Percentiles rank a stretch among this genome's conserved stretches.
Conservation (phyloP, 495 filamentous ascomycete genomes). For the Penicillium simplicissimum region DNA sequence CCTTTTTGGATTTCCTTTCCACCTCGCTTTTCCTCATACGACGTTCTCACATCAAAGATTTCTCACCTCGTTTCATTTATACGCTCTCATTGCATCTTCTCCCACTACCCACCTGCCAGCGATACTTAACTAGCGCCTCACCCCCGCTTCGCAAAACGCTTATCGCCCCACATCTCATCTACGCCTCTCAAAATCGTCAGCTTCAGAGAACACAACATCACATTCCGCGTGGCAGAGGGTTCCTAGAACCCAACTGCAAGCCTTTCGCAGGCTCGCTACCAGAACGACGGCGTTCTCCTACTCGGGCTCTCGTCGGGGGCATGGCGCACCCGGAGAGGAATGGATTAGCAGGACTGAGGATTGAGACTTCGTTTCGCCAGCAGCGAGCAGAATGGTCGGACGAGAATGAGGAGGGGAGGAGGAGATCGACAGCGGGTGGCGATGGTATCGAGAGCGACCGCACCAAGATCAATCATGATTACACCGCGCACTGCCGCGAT, state of each 20-base stretch:
- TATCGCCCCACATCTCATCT: conserved; percentile 27
- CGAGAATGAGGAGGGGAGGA: conserved; percentile 28
- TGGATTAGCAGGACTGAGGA: conserved; percentile 41
- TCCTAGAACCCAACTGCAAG: conserved; percentile 29
- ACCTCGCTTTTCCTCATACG: conserved; percentile 3
- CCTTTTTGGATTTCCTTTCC: background rate
- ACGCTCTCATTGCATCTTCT: background rate
- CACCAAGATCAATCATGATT: conserved; percentile 44
- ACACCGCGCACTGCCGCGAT: conserved; percentile 44
- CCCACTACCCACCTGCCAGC: conserved; percentile 3
- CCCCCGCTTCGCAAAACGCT: conserved; percentile 20
- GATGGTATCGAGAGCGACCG: conserved; percentile 50
- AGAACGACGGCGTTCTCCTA: conserved; percentile 13
- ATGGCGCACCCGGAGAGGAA: conserved; percentile 46
- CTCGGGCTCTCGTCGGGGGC: conserved; percentile 31
- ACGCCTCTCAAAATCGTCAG: conserved; percentile 11
- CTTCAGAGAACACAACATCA: conserved; percentile 9
- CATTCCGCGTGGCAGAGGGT: conserved; percentile 22
- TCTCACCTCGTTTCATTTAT: background rate
- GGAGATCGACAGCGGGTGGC: conserved; percentile 31
- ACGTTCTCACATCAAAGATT: background rate
- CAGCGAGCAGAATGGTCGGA: conserved; percentile 29
- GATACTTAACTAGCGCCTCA: conserved; percentile 13
- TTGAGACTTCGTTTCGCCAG: conserved; percentile 45
- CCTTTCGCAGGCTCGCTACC: conserved; percentile 18